Base-by-base conservation (phyloP, 306 rosid genomes). In the Ochetophila trinervis region DNA sequence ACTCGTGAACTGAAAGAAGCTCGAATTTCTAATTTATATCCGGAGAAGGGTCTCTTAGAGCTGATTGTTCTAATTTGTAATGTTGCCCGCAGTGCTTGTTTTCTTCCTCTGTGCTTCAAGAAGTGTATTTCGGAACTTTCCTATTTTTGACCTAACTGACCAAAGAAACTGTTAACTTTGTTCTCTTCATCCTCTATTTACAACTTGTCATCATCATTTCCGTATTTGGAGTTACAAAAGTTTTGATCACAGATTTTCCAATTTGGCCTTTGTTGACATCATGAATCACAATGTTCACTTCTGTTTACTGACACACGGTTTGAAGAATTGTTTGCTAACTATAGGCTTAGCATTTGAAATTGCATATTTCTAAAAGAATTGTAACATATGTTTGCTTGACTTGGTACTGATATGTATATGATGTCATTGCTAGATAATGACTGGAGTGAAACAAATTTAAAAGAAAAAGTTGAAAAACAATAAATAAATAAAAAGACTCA, bases 401-500 rank as follows among this genome's bases (percentile, higher is more conserved):
- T 53, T 35, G 17, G 36, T 17, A 52, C n/a, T 44, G 6, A 37
- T 51, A 16, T 22, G n/a, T 20, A 50, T 56, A 20, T 27, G 21
- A 15, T 22, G 58, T 34, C 62, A 65, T 75, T 19, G 57, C 47
- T 47, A 17, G 22, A 30, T 64, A 37, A 63, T 66, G 44, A 58
- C 35, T 32, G 16, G 45, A 53, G 20, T 65, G 18, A 66, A 57
- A 51, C 23, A 16, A 8, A 12, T 40, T 12, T 9, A 40, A 40
- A 8, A 40, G 45, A 40, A 8, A 27, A 40, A 40, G 45, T 40
- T 40, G 44, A 40, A 40, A 40, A 40, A 12, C 2, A 40, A 40
- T 40, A 40, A 9, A 40, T 6, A 40, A 27, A 27, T 4, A 27
- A 27, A 27, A 27, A 27, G n/a, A n/a, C 9, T 36, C 42, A 40